Evolutionary conservation across 495 filamentous ascomycete species (phyloP).

Genomic region (Podospora australis): DNA sequence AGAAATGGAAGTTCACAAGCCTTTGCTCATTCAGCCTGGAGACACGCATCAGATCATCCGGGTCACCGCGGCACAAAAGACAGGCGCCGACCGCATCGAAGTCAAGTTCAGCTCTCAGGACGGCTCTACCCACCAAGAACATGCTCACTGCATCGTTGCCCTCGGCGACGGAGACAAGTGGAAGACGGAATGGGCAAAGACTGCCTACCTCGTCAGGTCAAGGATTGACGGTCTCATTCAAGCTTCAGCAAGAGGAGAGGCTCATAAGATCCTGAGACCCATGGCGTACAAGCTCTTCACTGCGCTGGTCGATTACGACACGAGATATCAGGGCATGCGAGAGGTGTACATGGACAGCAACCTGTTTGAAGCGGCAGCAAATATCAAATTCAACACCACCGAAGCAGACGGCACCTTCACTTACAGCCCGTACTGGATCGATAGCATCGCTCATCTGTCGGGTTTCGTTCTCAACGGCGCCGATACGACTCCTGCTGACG

Average conservation of each 20-base stretch:
- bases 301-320: slow-evolving; percentile 50
- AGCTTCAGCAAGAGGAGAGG: slow-evolving; percentile 28
- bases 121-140: slow-evolving; percentile 18
- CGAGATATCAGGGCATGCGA: slow-evolving; percentile 14
- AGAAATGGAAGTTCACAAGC: slow-evolving; percentile 50
- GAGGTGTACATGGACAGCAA: slow-evolving; percentile 23
- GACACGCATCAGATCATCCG: slow-evolving; percentile 9
- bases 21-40: slow-evolving; percentile 42
- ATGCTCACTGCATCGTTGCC: slow-evolving; percentile 31
- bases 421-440: slow-evolving; percentile 58
- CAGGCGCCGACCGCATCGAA: slow-evolving; percentile 8
- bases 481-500: slow-evolving; percentile 49
- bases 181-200: slow-evolving; percentile 35
- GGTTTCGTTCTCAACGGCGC: slow-evolving; percentile 66
- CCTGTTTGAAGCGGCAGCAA: slow-evolving; percentile 22
- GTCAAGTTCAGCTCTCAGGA: slow-evolving; percentile 18
- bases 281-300: slow-evolving; percentile 63
- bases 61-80: slow-evolving; percentile 16
- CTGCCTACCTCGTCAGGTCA: slow-evolving; percentile 35
- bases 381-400: slow-evolving; percentile 16
- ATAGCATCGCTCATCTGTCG: slow-evolving; percentile 48
- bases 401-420: slow-evolving; percentile 46
- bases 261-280: slow-evolving; percentile 43
- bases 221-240: slow-evolving; percentile 33
- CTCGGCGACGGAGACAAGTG: slow-evolving; percentile 27